phyloP scores from a whole-genome alignment of 345 rosid species.

The Stellera chamaejasme region DNA sequence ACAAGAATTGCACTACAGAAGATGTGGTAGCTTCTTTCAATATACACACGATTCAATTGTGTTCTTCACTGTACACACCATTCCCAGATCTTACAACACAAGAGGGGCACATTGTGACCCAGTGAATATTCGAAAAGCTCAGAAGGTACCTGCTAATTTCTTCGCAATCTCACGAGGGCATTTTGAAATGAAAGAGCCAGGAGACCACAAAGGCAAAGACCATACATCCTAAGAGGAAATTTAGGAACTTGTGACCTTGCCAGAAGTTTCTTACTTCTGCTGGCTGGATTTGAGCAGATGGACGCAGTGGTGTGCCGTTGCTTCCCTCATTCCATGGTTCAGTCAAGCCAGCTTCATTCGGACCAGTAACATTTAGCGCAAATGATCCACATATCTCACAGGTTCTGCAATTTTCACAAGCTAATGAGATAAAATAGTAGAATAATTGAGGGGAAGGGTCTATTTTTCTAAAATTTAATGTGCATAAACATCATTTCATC shows the following conservation, averaged over 20 bases:
- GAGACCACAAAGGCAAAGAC: slow-evolving; percentile 91
- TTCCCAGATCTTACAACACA: too few species aligned
- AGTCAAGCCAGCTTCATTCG: slow-evolving; percentile 34
- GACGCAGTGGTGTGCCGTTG: slow-evolving; percentile 24
- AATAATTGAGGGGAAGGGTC: too few species aligned
- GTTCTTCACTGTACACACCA: neutral
- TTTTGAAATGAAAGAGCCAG: slow-evolving; percentile 91
- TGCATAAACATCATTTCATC: too few species aligned
- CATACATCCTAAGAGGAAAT: slow-evolving; percentile 87
- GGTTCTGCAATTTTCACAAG: slow-evolving; percentile 35
- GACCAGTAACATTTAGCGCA: slow-evolving; percentile 57
- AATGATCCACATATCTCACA: slow-evolving; percentile 93
- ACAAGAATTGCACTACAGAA: too few species aligned
- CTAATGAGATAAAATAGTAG: too few species aligned
- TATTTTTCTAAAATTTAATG: too few species aligned
- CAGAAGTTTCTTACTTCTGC: slow-evolving; percentile 49
- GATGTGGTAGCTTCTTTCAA: too few species aligned
- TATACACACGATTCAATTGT: neutral
- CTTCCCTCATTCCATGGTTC: slow-evolving; percentile 38
- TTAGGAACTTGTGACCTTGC: slow-evolving; percentile 81
- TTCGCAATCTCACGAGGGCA: slow-evolving; percentile 36
- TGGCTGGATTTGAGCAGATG: slow-evolving; percentile 20
- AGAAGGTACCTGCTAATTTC: too few species aligned
- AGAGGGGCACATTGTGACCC: too few species aligned
- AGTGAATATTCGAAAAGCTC: too few species aligned